These are phyloP conservation scores for Rhinocladiella mackenziei DNA, from an alignment of 2,329 filamentous ascomycete genomes.

Conservation along the genomic window DNA sequence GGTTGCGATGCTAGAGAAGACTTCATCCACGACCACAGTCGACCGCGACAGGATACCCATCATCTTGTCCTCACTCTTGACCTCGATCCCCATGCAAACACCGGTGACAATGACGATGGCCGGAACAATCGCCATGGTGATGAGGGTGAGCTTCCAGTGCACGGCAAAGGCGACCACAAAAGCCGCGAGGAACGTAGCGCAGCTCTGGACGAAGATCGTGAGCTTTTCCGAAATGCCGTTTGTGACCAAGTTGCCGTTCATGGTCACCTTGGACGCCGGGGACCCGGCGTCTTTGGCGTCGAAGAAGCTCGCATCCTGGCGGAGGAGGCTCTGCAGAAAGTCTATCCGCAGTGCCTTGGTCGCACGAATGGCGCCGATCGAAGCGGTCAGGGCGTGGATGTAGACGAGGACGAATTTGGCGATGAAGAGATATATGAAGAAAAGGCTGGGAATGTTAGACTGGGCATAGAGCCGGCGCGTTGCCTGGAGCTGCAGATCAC, in stretches of 20 bases:
- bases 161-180: conserved; percentile 40
- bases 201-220: conserved; percentile 33
- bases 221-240: conserved; percentile 42
- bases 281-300: conserved; percentile 32
- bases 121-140: conserved; percentile 48
- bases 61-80: conserved; percentile 23
- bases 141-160: conserved; percentile 45
- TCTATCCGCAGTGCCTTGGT: conserved; percentile 26
- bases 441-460: conserved; percentile 29
- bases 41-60: conserved; percentile 43
- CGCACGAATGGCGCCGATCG: conserved; percentile 29
- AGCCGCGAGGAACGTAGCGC: conserved; percentile 39
- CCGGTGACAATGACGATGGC: conserved; percentile 36
- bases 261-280: conserved; percentile 32
- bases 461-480: conserved; percentile 24
- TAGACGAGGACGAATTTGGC: conserved; percentile 36
- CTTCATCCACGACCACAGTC: conserved; percentile 48
- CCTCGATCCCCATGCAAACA: conserved; percentile 30
- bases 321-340: conserved; percentile 31
- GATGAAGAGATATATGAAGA: conserved; percentile 38
- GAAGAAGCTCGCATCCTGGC: conserved; percentile 35
- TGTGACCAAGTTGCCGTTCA: conserved; percentile 37
- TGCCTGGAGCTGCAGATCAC: conserved; percentile 18
- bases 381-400: conserved; percentile 31
- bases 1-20: conserved; percentile 49